These are phyloP conservation scores for Umbelopsis sp. DNA, from an alignment of 371 early-diverging fungal species.

Conservation along the genomic window DNA sequence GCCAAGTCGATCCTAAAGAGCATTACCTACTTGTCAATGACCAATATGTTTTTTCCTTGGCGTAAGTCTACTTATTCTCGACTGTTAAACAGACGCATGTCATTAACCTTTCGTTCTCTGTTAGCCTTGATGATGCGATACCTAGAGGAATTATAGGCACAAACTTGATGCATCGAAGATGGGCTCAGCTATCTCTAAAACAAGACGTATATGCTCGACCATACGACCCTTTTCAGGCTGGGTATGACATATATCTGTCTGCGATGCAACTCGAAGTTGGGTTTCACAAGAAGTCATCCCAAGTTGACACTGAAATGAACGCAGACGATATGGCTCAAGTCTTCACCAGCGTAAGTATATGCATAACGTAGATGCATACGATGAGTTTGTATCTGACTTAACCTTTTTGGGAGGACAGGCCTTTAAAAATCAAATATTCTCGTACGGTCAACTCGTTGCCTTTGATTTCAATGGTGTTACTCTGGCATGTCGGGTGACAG, in stretches of 20 bases:
- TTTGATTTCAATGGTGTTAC: slow-evolving; percentile 86
- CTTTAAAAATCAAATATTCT: slow-evolving; percentile 80
- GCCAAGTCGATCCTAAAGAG: slow-evolving; percentile 69
- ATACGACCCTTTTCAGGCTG: slow-evolving; percentile 69
- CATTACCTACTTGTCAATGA: slow-evolving; percentile 79
- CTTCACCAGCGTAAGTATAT: slow-evolving; percentile 58
- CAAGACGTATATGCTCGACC: slow-evolving; percentile 83
- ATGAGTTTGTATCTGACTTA: neutral
- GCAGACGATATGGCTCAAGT: slow-evolving; percentile 73
- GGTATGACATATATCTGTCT: slow-evolving; percentile 68
- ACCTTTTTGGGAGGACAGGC: slow-evolving; percentile 27
- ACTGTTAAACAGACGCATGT: too few species aligned
- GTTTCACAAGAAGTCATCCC: slow-evolving; percentile 58
- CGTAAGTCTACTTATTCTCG: slow-evolving; percentile 42
- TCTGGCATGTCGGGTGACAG: slow-evolving; percentile 58
- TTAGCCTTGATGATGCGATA: slow-evolving; percentile 60
- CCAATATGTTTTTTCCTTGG: slow-evolving; percentile 77
- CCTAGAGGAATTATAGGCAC: slow-evolving; percentile 76
- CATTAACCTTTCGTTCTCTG: slow-evolving; percentile 4
- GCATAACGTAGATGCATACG: neutral
- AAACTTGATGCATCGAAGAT: slow-evolving; percentile 79
- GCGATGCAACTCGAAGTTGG: slow-evolving; percentile 74
- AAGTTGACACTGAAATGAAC: slow-evolving; percentile 57
- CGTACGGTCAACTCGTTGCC: slow-evolving; percentile 69
- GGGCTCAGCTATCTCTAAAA: slow-evolving; percentile 83